Evolutionary conservation across 768 basidiomycete species (phyloP), one percentile per base, ranked within the genome.

Genomic region (Lentinula lateritia): DNA sequence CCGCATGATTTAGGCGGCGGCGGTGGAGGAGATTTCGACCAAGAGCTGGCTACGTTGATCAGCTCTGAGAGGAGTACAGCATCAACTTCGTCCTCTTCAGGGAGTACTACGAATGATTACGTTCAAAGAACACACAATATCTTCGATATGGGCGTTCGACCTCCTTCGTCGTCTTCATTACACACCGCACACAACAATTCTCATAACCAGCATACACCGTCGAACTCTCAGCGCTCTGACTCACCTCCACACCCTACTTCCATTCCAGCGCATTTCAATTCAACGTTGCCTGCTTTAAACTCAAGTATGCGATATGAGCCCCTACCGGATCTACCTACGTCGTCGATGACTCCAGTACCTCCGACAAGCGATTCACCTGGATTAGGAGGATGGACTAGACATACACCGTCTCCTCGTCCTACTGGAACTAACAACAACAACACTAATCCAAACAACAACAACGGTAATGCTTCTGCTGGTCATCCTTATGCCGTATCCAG

Each of bases 31-130:
- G 87, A 90, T 72, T 84, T 90, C 65, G 74, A 77, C 43, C 88
- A 90, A 71, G 90, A 91, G 64, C 81, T 90, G 38, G 87, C 83
- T 85, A 88, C 71, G 77, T 72, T 60, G 65, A 73, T 0, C 65
- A 70, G 68, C 63, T 73, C 78, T 54, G 81, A 80, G 38, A 75
- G 78, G 63, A 58, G 55, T 62, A 65, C 68, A 62, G 60, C 63
- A 18, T 23, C 23, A n/a, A 20, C 28, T 28, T 15, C 23, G 6
- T 4, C 35, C 4, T 28, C 41, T 18, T 41, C 56, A 54, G 66
- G 59, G 62, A 66, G 38, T 61, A 66, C 63, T 39, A 66, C 58
- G 61, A 60, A 62, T 54, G 53, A 54, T 20, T 54, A 54, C 36
- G 53, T 54, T 5, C 55, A 38, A 13, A 48, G 74, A 76, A 75